A percentile compares a stretch with the other conserved stretches of the same genome.
Conservation (phyloP, 108 stramenopile genomes). For the Fistulifera solaris region DNA sequence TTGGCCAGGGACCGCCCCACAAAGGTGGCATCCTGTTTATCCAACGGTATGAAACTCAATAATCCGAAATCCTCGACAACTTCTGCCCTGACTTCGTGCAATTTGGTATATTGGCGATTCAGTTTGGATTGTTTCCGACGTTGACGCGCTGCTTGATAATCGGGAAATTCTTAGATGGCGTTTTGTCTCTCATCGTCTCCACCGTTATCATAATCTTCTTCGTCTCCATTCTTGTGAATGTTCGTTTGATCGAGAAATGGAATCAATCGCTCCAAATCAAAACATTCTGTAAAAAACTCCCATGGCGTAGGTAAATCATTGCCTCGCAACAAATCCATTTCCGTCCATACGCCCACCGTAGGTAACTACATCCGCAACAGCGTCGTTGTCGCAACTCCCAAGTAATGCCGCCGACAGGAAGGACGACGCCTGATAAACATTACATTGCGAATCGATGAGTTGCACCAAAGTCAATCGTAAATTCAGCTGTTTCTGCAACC, state of each 20-base stretch:
- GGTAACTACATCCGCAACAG: constrained; percentile 96
- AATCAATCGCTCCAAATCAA: constrained; percentile 60
- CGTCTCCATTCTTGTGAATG: constrained; percentile 16
- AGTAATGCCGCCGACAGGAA: constrained; percentile 90
- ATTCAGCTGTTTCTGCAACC: constrained; percentile 66
- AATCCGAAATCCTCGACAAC: constrained; percentile 76
- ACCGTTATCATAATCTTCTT: too few species aligned
- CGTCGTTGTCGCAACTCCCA: constrained; percentile 78
- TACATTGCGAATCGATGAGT: constrained; percentile 91
- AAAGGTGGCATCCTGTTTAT: constrained; percentile 67
- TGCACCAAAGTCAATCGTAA: constrained; percentile 88
- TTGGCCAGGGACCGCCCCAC: constrained; percentile 72
- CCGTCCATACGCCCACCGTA: constrained; percentile 91
- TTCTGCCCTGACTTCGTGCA: constrained; percentile 63
- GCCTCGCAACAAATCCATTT: constrained; percentile 68
- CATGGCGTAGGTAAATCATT: constrained; percentile 49
- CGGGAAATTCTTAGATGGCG: constrained; percentile 62
- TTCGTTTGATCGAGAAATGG: constrained; percentile 59
- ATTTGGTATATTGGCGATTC: constrained; percentile 40
- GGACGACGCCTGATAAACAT: constrained; percentile 81
- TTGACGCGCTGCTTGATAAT: constrained; percentile 54
- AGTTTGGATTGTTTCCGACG: constrained; percentile 45
- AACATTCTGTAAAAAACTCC: constrained; percentile 80
- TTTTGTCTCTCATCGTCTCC: too few species aligned
- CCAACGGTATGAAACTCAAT: constrained; percentile 57